These are phyloP conservation scores for Rhodotorula sp. DNA, from an alignment of 1,284 basidiomycete species.

Conservation along the genomic window DNA sequence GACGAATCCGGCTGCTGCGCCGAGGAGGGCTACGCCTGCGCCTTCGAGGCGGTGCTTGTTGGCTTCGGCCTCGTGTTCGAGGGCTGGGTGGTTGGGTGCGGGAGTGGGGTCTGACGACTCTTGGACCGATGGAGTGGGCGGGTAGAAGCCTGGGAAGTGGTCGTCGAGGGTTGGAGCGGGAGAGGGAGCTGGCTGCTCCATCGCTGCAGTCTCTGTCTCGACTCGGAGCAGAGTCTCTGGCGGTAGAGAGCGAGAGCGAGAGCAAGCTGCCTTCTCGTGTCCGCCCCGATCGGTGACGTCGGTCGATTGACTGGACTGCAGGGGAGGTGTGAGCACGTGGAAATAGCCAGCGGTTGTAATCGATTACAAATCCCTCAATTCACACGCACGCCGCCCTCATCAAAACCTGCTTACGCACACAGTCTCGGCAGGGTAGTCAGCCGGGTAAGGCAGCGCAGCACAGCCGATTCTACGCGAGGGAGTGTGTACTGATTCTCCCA, in stretches of 20 bases:
- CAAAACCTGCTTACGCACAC: no score
- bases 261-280: not conserved
- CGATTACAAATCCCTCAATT: no score
- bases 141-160: conserved; percentile 18
- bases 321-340: no score
- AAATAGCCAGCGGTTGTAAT: no score
- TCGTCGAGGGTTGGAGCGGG: conserved; percentile 14
- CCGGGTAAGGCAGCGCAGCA: no score
- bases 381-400: no score
- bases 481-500: no score
- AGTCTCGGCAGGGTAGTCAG: no score
- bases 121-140: not conserved
- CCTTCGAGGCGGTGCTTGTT: not conserved
- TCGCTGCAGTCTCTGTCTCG: not conserved
- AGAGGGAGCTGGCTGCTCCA: conserved; percentile 11
- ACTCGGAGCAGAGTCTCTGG: not conserved
- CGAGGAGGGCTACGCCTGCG: conserved; percentile 9
- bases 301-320: no score
- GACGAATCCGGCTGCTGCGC: conserved; percentile 14
- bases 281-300: no score
- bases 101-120: not conserved
- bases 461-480: no score
- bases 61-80: not conserved
- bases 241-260: not conserved
- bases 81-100: not conserved